phyloP scores from a whole-genome alignment of 2,329 filamentous ascomycete genomes.

The Grosmannia penicillata region DNA sequence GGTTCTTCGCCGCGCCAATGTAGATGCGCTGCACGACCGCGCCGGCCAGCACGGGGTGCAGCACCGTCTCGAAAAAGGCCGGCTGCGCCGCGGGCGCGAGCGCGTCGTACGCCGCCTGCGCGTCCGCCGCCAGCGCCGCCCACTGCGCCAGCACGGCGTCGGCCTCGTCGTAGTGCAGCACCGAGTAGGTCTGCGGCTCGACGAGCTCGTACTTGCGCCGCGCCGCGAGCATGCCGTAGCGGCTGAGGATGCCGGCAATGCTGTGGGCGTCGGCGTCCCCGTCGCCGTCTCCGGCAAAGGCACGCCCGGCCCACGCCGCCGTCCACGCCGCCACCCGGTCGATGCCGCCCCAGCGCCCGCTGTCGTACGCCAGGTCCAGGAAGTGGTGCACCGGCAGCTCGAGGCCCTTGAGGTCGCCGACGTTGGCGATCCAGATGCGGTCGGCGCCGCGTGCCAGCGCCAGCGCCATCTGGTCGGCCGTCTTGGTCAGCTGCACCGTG shows the following conservation, averaged over 20 bases:
- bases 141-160: slow-evolving; percentile 41
- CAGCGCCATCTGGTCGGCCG: slow-evolving; percentile 43
- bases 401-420: slow-evolving; percentile 50
- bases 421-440: slow-evolving; percentile 52
- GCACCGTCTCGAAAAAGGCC: slow-evolving; percentile 47
- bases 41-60: slow-evolving; percentile 44
- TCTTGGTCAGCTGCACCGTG: slow-evolving; percentile 46
- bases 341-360: slow-evolving; percentile 33
- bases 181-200: slow-evolving; percentile 40
- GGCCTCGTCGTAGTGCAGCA: slow-evolving; percentile 51
- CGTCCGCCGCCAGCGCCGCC: slow-evolving; percentile 33
- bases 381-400: slow-evolving; percentile 53
- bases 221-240: slow-evolving; percentile 39
- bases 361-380: slow-evolving; percentile 53
- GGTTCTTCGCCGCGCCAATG: slow-evolving; percentile 34
- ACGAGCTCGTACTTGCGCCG: slow-evolving; percentile 49
- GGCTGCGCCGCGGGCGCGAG: slow-evolving; percentile 34
- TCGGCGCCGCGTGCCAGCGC: slow-evolving; percentile 43
- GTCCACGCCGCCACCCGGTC: slow-evolving; percentile 42
- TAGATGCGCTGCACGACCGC: slow-evolving; percentile 39
- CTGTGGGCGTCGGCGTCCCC: slow-evolving; percentile 25
- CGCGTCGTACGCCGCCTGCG: slow-evolving; percentile 39
- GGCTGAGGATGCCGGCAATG: slow-evolving; percentile 35
- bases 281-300: slow-evolving; percentile 39
- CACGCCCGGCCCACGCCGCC: slow-evolving; percentile 32